Evolutionary conservation across 2,329 filamentous ascomycete species (phyloP).

Genomic region (Malbranchea cinnamomea): DNA sequence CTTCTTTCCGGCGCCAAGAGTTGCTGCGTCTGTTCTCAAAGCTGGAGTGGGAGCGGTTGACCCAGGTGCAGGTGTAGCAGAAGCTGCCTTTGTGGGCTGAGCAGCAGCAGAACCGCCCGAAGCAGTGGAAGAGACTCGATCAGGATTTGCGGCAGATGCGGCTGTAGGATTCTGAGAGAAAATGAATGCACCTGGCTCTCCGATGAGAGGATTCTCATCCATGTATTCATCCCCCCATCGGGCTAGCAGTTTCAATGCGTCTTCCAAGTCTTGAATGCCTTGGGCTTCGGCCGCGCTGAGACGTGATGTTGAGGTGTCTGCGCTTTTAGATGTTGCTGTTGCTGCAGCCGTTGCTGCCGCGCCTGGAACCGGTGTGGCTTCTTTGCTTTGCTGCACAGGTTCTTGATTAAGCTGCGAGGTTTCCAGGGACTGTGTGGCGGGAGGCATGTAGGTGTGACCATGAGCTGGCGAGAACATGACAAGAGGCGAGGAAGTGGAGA

Average conservation of each 20-base stretch:
- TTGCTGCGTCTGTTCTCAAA: slow-evolving; percentile 15
- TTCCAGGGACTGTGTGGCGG: slow-evolving; percentile 28
- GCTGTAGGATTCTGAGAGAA: slow-evolving; percentile 26
- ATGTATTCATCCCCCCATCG: slow-evolving; percentile 46
- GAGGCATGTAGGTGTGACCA: slow-evolving; percentile 44
- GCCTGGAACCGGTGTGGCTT: slow-evolving; percentile 32
- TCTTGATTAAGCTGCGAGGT: slow-evolving; percentile 19
- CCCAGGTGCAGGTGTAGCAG: slow-evolving; percentile 4
- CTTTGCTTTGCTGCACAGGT: slow-evolving; percentile 31
- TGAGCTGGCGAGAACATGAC: slow-evolving; percentile 43
- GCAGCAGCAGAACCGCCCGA: not conserved
- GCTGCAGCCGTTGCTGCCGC: slow-evolving; percentile 17
- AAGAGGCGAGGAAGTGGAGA: slow-evolving; percentile 38
- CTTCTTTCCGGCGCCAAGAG: slow-evolving; percentile 13
- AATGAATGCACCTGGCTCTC: slow-evolving; percentile 49
- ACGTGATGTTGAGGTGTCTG: slow-evolving; percentile 12
- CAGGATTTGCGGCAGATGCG: slow-evolving; percentile 7
- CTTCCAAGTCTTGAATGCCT: slow-evolving; percentile 27
- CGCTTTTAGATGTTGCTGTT: slow-evolving; percentile 13
- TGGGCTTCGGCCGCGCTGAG: slow-evolving; percentile 12
- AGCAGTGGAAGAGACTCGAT: slow-evolving; percentile 8
- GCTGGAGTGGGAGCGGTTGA: not conserved
- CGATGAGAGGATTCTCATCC: slow-evolving; percentile 48
- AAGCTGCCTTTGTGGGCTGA: slow-evolving; percentile 1
- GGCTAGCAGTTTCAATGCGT: slow-evolving; percentile 37